Evolutionary conservation across 176 grass and related monocot genomes (phyloP), one percentile per base, ranked within the genome.

Genomic region (Microstegium vimineum): DNA sequence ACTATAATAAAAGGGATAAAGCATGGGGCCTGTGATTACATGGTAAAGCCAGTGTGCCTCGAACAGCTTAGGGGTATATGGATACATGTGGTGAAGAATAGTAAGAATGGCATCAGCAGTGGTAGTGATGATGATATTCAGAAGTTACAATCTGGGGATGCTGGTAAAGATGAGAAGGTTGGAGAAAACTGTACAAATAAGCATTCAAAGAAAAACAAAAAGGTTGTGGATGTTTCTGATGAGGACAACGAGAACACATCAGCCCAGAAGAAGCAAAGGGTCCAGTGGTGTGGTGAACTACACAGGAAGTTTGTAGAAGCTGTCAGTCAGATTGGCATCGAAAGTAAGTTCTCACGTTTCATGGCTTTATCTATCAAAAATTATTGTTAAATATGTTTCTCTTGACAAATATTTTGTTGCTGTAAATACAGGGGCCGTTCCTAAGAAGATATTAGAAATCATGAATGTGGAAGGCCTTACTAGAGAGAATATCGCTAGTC

Each of bases 401-500:
- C 10, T 15, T 76, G 80, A 87, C n/a, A 32, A 35, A 18, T 30
- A 0, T 51, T 61, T 66, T 66, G 10, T 60, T 72, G 5, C 11
- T 89, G 65, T 54, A 33, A 62, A 77, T 82, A 60, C 62, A 97
- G 94, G 14, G 35, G 92, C 88, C 37, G 88, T 81, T 70, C 94
- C 92, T 15, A 97, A 87, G 41, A 90, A 80, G 47, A 94, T 97
- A 83, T 16, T 90, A 1, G 77, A 90, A 30, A 70, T 81, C 62
- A 97, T 97, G 94, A 87, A 85, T 60, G 81, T 90, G 4, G 66
- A 87, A 3, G 45, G 88, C 22, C 68, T 97, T 22, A 94, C 60
- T 4, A 89, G 92, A 84, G 86, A 92, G 41, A 78, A 87, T 66
- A 43, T 94, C 10, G 88, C 90, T 5, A 97, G 92, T 37, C 94